Conservation (phyloP, 805 yeast genomes). For the Kuraishia capsulata region DNA sequence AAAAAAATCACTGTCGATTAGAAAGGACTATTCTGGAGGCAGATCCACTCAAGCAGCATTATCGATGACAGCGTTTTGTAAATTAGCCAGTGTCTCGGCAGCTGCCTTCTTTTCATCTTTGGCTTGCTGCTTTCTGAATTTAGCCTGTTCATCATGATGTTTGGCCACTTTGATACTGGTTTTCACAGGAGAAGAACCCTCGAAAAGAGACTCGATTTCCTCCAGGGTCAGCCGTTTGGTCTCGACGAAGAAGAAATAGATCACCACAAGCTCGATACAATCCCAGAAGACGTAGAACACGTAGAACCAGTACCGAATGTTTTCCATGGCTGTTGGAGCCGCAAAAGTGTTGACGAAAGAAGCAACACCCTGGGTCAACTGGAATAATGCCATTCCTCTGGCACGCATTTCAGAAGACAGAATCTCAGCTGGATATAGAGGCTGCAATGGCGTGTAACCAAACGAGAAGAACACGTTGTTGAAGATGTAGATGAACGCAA, state of each 20-base stretch:
- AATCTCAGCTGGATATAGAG: slow-evolving; percentile 16
- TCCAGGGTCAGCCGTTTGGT: slow-evolving; percentile 29
- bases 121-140: too few species aligned
- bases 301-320: slow-evolving; percentile 26
- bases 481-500: neutral
- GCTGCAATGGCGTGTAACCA: neutral
- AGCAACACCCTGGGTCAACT: slow-evolving; percentile 16
- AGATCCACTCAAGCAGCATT: too few species aligned
- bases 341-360: slow-evolving; percentile 13
- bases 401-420: slow-evolving; percentile 27
- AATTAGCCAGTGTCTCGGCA: too few species aligned
- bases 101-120: too few species aligned
- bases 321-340: slow-evolving; percentile 26
- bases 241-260: slow-evolving; percentile 25
- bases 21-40: too few species aligned
- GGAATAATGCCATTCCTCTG: slow-evolving; percentile 30
- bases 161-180: too few species aligned
- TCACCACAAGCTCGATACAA: slow-evolving; percentile 19
- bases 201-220: slow-evolving; percentile 26
- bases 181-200: slow-evolving; percentile 7
- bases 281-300: slow-evolving; percentile 22
- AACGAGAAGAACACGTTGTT: neutral
- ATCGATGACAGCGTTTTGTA: too few species aligned
- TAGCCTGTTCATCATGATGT: too few species aligned
- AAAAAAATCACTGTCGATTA: too few species aligned